These are phyloP conservation scores for Trichothecium sympodiale DNA, from an alignment of 2,329 filamentous ascomycete genomes.

Conservation along the genomic window DNA sequence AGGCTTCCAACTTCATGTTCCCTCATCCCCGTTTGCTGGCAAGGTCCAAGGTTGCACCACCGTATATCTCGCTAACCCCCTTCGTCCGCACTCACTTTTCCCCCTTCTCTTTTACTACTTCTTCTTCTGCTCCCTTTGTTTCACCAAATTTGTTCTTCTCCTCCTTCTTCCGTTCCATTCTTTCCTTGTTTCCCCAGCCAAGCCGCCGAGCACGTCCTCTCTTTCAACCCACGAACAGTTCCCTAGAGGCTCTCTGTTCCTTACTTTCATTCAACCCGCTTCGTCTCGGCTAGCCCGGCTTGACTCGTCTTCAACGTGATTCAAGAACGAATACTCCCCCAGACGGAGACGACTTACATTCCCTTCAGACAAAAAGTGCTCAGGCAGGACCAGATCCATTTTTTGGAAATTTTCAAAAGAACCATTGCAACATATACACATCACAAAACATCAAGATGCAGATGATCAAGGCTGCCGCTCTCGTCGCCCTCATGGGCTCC, in stretches of 20 bases:
- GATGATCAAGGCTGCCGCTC: slow-evolving; percentile 15
- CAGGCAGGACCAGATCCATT: no score
- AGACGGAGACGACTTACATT: not conserved
- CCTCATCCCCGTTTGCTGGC: no score
- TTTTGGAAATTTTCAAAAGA: not conserved
- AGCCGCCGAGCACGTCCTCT: slow-evolving; percentile 6
- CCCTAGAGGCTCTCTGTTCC: slow-evolving; percentile 2
- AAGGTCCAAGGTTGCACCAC: no score
- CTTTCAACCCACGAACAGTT: slow-evolving; percentile 3
- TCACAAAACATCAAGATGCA: slow-evolving; percentile 21
- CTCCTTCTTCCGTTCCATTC: not conserved
- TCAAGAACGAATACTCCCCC: not conserved
- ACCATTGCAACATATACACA: not conserved
- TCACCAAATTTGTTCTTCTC: not conserved
- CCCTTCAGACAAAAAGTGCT: not conserved
- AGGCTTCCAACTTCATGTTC: no score
- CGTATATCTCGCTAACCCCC: slow-evolving; percentile 1
- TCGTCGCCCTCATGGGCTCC: slow-evolving; percentile 27
- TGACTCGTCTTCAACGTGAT: not conserved
- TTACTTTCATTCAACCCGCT: slow-evolving; percentile 2
- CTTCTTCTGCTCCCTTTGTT: not conserved
- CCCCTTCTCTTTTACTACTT: not conserved
- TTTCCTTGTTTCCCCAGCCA: slow-evolving; percentile 2
- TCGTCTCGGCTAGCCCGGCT: slow-evolving; percentile 4
- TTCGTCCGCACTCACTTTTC: slow-evolving; percentile 1